A percentile compares a stretch with the other conserved stretches of the same genome.
Evolutionary conservation across 2,329 filamentous ascomycete genomes (phyloP).

Genomic region (Coniosporium tulheliwenetii): DNA sequence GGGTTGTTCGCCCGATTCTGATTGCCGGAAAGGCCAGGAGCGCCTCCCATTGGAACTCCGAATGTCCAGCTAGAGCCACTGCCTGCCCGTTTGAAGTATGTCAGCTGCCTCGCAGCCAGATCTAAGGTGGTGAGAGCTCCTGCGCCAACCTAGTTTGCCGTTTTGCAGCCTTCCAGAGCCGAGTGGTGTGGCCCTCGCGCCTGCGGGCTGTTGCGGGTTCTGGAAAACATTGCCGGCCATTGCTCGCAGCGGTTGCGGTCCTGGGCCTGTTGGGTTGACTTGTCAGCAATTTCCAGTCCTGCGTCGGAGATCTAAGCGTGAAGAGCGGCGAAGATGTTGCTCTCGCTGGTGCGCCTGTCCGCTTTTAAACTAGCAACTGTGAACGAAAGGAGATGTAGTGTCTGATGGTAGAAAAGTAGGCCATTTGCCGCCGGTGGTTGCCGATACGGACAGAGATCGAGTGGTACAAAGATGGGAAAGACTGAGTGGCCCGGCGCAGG

Average conservation of each 20-base stretch:
- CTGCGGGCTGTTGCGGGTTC: constrained; percentile 31
- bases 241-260: constrained; percentile 34
- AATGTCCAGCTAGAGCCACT: constrained; percentile 43
- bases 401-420: not conserved
- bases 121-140: not conserved
- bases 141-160: constrained; percentile 34
- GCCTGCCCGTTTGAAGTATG: constrained; percentile 16
- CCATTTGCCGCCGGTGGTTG: not conserved
- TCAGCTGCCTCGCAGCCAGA: not conserved
- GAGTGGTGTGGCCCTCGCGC: constrained; percentile 30
- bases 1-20: constrained; percentile 34
- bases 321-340: not conserved
- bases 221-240: constrained; percentile 38
- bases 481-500: not conserved
- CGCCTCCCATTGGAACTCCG: constrained; percentile 36
- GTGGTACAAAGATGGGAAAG: not conserved
- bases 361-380: constrained; percentile 2
- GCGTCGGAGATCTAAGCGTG: not conserved
- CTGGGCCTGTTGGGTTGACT: constrained; percentile 22
- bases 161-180: constrained; percentile 35
- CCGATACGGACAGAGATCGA: constrained; percentile 3
- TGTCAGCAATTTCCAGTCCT: constrained; percentile 4
- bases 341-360: constrained; percentile 6
- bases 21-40: constrained; percentile 32
- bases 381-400: not conserved